Evolutionary conservation across 768 basidiomycete species (phyloP).

Genomic region (Solioccasus polychromus): DNA sequence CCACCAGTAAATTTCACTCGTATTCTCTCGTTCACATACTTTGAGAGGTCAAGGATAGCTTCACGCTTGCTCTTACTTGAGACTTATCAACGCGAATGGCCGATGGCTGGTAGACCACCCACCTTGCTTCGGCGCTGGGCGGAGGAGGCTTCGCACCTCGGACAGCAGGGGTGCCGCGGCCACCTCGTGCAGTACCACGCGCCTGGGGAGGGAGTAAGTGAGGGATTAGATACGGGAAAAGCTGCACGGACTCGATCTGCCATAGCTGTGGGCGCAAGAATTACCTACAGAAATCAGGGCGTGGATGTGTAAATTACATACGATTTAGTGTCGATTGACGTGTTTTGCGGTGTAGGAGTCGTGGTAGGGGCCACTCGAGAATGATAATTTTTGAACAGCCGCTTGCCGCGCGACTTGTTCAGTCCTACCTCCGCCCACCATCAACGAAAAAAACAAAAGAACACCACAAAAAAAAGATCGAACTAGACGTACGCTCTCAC

Average conservation of each 20-base stretch:
- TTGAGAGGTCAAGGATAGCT: constrained; percentile 91
- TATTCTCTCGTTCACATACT: constrained; percentile 90
- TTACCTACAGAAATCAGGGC: constrained; percentile 14
- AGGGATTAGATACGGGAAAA: not conserved
- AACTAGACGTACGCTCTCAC: constrained; percentile 10
- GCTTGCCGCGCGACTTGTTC: constrained; percentile 31
- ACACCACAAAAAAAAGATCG: constrained; percentile 11
- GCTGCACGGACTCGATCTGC: constrained; percentile 30
- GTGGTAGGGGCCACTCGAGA: constrained; percentile 4
- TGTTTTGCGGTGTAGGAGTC: constrained; percentile 10
- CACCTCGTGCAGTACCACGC: constrained; percentile 55
- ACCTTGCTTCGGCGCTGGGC: constrained; percentile 25
- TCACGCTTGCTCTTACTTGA: constrained; percentile 62
- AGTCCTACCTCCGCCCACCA: constrained; percentile 27
- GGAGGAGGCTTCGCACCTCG: constrained; percentile 19
- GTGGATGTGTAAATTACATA: constrained; percentile 13
- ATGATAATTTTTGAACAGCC: constrained; percentile 32
- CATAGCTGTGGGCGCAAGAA: constrained; percentile 18
- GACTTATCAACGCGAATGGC: constrained; percentile 28
- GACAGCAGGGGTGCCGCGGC: constrained; percentile 37
- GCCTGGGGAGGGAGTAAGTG: constrained; percentile 42
- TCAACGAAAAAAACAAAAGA: constrained; percentile 3
- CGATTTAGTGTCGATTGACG: constrained; percentile 16
- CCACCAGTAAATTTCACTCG: constrained; percentile 98
- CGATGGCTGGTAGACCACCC: constrained; percentile 9